These are phyloP conservation scores for Setaria italica DNA, from an alignment of 202 grass and related monocot species.

Conservation along the genomic window DNA sequence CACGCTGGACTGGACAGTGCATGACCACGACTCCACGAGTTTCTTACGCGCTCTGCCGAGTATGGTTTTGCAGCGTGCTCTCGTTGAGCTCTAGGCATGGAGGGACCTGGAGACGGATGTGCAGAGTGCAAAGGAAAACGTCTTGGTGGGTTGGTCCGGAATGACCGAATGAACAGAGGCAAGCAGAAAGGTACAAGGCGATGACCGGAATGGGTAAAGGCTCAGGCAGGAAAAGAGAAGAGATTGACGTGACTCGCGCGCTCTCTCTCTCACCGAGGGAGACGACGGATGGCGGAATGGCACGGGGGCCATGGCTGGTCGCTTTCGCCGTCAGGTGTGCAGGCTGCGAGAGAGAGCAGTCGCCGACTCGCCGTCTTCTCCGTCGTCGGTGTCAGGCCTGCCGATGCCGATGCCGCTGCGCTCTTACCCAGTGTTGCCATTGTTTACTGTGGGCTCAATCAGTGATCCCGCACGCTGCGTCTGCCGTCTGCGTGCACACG, in stretches of 20 bases:
- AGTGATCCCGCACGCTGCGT: neutral
- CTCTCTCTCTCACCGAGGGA: neutral
- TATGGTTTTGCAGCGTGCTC: neutral
- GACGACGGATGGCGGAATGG: neutral
- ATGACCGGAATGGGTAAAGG: neutral
- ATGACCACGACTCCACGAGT: neutral
- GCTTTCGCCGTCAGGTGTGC: neutral
- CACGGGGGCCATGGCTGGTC: neutral
- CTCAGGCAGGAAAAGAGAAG: neutral
- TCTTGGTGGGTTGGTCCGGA: neutral
- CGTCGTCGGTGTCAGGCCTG: neutral
- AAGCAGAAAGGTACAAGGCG: slow-evolving; percentile 14
- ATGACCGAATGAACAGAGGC: neutral
- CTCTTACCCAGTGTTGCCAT: neutral
- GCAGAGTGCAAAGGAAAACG: neutral
- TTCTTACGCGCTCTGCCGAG: neutral
- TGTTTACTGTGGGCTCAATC: neutral
- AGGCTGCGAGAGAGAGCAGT: neutral
- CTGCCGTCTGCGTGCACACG: neutral
- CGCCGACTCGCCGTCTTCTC: neutral
- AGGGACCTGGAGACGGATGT: neutral
- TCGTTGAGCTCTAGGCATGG: neutral
- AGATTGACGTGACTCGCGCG: neutral
- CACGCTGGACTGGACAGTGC: neutral
- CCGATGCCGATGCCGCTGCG: neutral